phyloP scores from a whole-genome alignment of 345 rosid species.

The Salix caprea region DNA sequence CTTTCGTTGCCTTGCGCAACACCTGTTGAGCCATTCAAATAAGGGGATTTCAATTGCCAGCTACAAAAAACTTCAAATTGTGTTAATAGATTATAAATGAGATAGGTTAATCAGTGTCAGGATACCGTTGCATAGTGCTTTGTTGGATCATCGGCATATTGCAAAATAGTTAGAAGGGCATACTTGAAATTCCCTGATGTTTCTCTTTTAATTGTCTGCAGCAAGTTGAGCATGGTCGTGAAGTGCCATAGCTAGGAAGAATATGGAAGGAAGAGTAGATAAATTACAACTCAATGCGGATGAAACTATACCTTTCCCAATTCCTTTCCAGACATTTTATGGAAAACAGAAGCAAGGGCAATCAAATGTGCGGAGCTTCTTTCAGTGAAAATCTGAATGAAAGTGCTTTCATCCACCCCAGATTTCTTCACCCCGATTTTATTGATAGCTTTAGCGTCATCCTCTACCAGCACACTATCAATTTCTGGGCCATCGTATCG shows the following conservation, averaged over 20 bases:
- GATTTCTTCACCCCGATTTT: constrained; percentile 38
- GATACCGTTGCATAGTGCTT: constrained; percentile 51
- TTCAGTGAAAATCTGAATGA: constrained; percentile 52
- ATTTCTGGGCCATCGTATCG: constrained; percentile 71
- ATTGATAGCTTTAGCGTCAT: constrained; percentile 46
- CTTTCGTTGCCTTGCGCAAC: constrained; percentile 55
- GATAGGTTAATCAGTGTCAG: background rate
- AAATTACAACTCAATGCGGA: background rate
- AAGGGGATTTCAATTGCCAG: no score
- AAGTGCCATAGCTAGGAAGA: background rate
- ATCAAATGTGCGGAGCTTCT: constrained; percentile 57
- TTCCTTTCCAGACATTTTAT: constrained; percentile 32
- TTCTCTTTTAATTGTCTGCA: constrained; percentile 51
- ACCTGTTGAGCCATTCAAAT: constrained; percentile 26
- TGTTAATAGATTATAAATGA: background rate
- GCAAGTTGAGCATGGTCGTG: background rate
- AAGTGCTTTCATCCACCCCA: constrained; percentile 30
- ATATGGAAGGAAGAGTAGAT: background rate
- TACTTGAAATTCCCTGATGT: constrained; percentile 45
- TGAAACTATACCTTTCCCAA: constrained; percentile 40
- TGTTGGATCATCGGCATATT: constrained; percentile 53
- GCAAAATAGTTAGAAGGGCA: constrained; percentile 48
- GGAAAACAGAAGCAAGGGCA: constrained; percentile 40
- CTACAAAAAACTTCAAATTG: background rate
- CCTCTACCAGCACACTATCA: constrained; percentile 36